These are phyloP conservation scores for Mortierella claussenii DNA, from an alignment of 192 early-diverging fungal genomes.

Conservation along the genomic window DNA sequence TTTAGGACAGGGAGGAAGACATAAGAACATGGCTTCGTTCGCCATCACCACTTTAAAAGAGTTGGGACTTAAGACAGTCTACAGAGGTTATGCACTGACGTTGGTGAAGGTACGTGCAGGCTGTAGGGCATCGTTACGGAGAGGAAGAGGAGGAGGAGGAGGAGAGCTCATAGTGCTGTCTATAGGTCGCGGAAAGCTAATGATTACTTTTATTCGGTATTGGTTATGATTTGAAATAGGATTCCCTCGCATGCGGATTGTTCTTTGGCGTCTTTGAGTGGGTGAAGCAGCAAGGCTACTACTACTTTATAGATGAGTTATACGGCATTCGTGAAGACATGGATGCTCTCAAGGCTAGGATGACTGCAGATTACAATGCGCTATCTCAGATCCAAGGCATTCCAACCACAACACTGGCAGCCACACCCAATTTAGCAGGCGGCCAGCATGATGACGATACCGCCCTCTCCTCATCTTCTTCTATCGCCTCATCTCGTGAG, in stretches of 20 bases:
- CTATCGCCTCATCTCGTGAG: background rate
- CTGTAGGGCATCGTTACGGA: background rate
- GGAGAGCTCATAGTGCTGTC: too few species aligned
- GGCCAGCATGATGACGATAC: background rate
- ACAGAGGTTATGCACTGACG: slow-evolving; percentile 64
- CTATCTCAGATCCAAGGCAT: too few species aligned
- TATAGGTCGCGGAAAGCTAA: too few species aligned
- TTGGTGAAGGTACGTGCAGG: slow-evolving; percentile 55
- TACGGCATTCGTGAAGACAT: slow-evolving; percentile 57
- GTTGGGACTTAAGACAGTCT: slow-evolving; percentile 62
- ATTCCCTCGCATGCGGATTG: slow-evolving; percentile 74
- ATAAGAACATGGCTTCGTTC: slow-evolving; percentile 74
- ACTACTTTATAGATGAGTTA: slow-evolving; percentile 66
- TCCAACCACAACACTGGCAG: too few species aligned
- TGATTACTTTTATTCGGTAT: too few species aligned
- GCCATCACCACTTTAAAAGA: slow-evolving; percentile 68
- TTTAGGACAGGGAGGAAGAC: slow-evolving; percentile 76
- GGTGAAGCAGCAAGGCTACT: slow-evolving; percentile 77
- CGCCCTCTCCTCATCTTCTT: background rate
- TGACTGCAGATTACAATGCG: background rate
- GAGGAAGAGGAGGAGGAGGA: too few species aligned
- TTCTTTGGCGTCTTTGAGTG: slow-evolving; percentile 85
- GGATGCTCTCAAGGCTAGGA: slow-evolving; percentile 13
- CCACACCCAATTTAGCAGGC: background rate
- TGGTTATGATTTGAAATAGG: slow-evolving; percentile 48